Evolutionary conservation across 2,329 filamentous ascomycete species (phyloP).

Genomic region (Trichoderma simmonsii): DNA sequence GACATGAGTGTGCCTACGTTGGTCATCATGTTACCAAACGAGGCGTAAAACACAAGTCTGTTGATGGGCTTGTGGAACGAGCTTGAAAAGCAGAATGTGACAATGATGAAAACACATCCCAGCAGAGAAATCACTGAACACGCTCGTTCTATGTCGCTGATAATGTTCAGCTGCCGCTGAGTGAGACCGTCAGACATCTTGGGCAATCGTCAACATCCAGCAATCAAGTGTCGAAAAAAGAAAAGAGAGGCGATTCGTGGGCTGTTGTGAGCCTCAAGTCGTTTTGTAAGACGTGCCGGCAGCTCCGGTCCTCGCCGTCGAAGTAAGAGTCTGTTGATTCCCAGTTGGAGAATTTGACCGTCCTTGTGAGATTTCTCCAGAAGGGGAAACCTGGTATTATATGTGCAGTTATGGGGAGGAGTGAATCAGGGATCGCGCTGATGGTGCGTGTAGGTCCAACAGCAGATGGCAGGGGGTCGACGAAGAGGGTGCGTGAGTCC

Average conservation of each 20-base stretch:
- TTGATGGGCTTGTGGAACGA: conserved; percentile 86
- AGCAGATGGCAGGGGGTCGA: conserved; percentile 5
- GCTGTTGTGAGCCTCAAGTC: background rate
- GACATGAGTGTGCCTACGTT: conserved; percentile 76
- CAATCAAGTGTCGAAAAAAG: background rate
- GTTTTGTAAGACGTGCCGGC: conserved; percentile 7
- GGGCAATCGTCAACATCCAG: background rate
- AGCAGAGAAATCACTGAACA: conserved; percentile 69
- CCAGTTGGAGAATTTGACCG: background rate
- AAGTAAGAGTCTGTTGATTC: background rate
- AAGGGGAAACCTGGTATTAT: conserved; percentile 7
- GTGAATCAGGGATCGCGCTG: conserved; percentile 13
- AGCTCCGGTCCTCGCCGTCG: conserved; percentile 7
- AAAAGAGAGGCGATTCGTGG: background rate
- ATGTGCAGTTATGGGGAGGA: background rate
- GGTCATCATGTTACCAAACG: conserved; percentile 74
- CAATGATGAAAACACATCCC: conserved; percentile 68
- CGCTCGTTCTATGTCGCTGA: conserved; percentile 63
- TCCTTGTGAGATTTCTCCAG: background rate
- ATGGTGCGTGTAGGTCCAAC: background rate
- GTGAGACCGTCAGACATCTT: conserved; percentile 17
- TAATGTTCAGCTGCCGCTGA: conserved; percentile 45
- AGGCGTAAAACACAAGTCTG: conserved; percentile 77
- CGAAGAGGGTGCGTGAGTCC: conserved; percentile 4
- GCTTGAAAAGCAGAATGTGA: conserved; percentile 64